Conservation (phyloP, 2,329 filamentous ascomycete genomes). For the Purpureocillium lavendulum region DNA sequence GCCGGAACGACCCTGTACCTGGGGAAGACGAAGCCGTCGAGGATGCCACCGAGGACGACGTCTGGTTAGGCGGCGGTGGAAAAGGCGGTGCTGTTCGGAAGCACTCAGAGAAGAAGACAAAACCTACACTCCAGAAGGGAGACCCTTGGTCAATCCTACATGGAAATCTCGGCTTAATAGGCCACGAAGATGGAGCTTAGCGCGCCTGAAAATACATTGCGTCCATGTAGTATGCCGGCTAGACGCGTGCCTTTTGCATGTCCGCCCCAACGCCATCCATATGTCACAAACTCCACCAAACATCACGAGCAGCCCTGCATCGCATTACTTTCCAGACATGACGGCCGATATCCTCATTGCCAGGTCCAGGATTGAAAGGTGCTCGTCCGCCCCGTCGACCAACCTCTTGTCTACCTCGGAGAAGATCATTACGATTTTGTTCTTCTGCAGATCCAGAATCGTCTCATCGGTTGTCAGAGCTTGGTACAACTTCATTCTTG, state of each 20-base stretch:
- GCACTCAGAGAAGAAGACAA: constrained; percentile 11
- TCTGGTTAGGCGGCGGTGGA: constrained; percentile 26
- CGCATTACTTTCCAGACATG: constrained; percentile 38
- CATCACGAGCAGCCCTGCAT: not conserved
- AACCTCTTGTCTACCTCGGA: constrained; percentile 92
- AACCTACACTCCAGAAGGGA: constrained; percentile 3
- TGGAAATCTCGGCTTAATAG: constrained; percentile 45
- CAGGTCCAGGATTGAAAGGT: constrained; percentile 82
- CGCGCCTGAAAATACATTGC: not conserved
- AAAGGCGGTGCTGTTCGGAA: constrained; percentile 7
- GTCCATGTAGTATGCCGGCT: no score
- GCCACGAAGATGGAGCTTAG: constrained; percentile 20
- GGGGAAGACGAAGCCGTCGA: constrained; percentile 12
- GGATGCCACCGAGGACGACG: constrained; percentile 16
- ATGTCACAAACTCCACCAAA: constrained; percentile 2
- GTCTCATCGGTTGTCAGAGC: constrained; percentile 75
- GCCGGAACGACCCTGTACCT: constrained; percentile 17
- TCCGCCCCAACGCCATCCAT: constrained; percentile 1
- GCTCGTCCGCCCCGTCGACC: constrained; percentile 91
- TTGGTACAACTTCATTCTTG: constrained; percentile 60
- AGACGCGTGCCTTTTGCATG: no score
- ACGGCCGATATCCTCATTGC: constrained; percentile 73
- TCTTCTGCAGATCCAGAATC: constrained; percentile 79
- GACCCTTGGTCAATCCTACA: constrained; percentile 45
- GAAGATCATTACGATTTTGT: constrained; percentile 79